Conservation (phyloP, 208 protist genomes). For the Trypanosomatidae sp. region DNA sequence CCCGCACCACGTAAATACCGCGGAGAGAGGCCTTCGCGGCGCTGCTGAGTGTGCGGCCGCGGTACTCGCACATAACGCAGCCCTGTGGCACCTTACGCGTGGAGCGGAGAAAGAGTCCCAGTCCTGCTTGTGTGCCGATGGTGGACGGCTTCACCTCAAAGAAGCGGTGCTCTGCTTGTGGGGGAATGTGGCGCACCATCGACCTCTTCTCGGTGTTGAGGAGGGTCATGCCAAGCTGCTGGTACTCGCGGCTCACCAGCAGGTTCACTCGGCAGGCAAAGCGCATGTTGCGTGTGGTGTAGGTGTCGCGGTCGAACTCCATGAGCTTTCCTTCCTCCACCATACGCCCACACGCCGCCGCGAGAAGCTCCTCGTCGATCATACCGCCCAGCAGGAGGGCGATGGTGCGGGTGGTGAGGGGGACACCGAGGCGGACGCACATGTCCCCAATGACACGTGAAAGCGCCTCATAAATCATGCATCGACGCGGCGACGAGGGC, state of each 20-base stretch:
- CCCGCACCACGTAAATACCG: conserved; percentile 76
- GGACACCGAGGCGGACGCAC: conserved; percentile 55
- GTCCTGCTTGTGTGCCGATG: conserved; percentile 57
- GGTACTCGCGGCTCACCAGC: conserved; percentile 77
- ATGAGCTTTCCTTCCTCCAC: conserved; percentile 55
- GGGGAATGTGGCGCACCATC: conserved; percentile 68
- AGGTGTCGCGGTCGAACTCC: conserved; percentile 50
- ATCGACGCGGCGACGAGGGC: too few species aligned
- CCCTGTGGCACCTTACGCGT: conserved; percentile 65
- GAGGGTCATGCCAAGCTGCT: conserved; percentile 77
- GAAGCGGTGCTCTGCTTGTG: conserved; percentile 77
- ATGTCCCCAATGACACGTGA: conserved; percentile 69
- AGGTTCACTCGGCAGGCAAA: conserved; percentile 42
- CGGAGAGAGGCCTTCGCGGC: conserved; percentile 29
- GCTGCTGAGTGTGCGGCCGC: conserved; percentile 40
- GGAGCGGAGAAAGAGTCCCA: conserved; percentile 77
- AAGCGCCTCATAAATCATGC: conserved; percentile 78
- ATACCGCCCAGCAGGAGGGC: conserved; percentile 45
- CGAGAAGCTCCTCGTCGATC: conserved; percentile 65
- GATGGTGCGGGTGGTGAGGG: conserved; percentile 47
- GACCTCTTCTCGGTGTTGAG: conserved; percentile 36
- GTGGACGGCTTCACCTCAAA: conserved; percentile 68
- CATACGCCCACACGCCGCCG: conserved; percentile 56
- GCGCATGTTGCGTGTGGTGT: conserved; percentile 51
- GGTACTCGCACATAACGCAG: conserved; percentile 85